These are phyloP conservation scores for Ilyonectria mors-panacis DNA, from an alignment of 2,329 filamentous ascomycete genomes.

Conservation along the genomic window DNA sequence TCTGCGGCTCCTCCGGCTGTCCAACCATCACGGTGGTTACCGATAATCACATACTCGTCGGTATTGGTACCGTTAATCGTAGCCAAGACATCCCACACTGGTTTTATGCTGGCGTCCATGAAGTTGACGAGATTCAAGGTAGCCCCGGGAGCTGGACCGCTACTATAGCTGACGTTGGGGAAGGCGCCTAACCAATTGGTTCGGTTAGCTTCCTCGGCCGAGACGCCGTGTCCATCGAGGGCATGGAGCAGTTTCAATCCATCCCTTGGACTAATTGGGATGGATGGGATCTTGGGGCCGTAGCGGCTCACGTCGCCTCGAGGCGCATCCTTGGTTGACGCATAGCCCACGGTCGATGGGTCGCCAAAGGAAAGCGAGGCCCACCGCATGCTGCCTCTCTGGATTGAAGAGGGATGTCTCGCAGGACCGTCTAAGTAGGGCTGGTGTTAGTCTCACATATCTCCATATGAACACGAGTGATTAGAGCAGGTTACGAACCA, in stretches of 20 bases:
- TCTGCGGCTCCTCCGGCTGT: constrained; percentile 67
- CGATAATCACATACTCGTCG: constrained; percentile 61
- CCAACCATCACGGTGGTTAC: constrained; percentile 70
- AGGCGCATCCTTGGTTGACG: constrained; percentile 36
- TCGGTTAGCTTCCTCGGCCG: constrained; percentile 23
- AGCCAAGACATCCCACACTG: constrained; percentile 55
- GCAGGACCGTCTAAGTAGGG: constrained; percentile 28
- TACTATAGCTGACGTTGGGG: constrained; percentile 35
- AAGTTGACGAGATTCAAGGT: constrained; percentile 29
- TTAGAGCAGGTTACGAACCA: constrained; percentile 12
- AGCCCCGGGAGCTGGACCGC: constrained; percentile 34
- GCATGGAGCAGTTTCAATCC: constrained; percentile 30
- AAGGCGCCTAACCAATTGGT: constrained; percentile 37
- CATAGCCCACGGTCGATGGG: constrained; percentile 42
- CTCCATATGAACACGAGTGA: not conserved
- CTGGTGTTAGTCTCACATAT: not conserved
- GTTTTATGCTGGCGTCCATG: constrained; percentile 35
- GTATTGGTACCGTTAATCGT: constrained; percentile 58
- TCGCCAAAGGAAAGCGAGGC: constrained; percentile 39
- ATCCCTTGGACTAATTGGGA: constrained; percentile 35
- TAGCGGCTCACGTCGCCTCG: constrained; percentile 34
- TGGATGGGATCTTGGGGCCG: constrained; percentile 35
- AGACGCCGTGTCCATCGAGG: constrained; percentile 27
- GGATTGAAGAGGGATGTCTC: constrained; percentile 38
- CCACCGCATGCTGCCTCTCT: constrained; percentile 40